Base-by-base conservation (phyloP, 768 basidiomycete species). In the Boletus subcaerulescens region DNA sequence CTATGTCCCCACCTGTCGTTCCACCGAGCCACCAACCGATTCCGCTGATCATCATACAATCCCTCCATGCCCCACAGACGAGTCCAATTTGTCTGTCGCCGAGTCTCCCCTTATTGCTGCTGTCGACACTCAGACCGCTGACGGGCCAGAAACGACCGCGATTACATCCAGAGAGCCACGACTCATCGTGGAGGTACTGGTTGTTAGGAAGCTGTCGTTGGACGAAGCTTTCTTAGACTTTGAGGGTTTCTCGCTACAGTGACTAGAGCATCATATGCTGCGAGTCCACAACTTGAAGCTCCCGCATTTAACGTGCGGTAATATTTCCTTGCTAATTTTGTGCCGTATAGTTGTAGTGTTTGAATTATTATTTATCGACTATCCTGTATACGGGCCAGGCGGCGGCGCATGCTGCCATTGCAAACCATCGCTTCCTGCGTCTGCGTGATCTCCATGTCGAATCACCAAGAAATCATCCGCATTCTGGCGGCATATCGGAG, bases 151-250 rank as follows among this genome's bases (percentile, higher is more conserved):
- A 36, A 22, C 18, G 38, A 46, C 41, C 5, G 40, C 35, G 12
- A 39, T 24, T 17, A 10, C 44, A 15, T 32, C 44, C 18, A 49
- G 60, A 17, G 76, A 78, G 47, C 77, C 80, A 32, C 74, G 87
- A n/a, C 73, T 86, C 5, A 91, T 92, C 45, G 89, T 91, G 11
- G 90, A 93, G 67, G 91, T 83, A 3, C 76, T 93, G 31, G 85
- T 93, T 3, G 83, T 91, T 18, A 79, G 88, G 44, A 89, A 92
- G 68, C 74, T 91, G 72, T 84, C 85, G 17, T 62, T 86, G 3
- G 87, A 88, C 53, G 91, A 92, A 65, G 86, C 76, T 17, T 92
- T 84, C 67, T 66, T 91, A 51, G 89, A 91, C 65, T 90, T 92
- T 65, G 82, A 79, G 10, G 84, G 81, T 4, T 87, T 88, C 59